Base-by-base conservation (phyloP, 1,284 basidiomycete species). In the Thelephora terrestris region DNA sequence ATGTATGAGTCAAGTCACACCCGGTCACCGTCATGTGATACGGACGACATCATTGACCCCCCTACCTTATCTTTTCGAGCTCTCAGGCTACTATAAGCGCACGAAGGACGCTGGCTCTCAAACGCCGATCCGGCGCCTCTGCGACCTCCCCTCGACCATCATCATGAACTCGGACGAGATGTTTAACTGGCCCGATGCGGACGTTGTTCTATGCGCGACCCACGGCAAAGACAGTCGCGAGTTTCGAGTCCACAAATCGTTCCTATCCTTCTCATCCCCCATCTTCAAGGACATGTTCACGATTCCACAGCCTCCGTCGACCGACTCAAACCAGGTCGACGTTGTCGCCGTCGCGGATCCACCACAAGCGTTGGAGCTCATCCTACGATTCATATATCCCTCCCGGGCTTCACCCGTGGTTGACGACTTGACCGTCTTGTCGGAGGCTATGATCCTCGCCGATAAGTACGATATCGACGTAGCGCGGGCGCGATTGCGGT, bases 311-410 rank as follows among this genome's bases (percentile, higher is more conserved):
- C 45, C 46, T 40, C 20, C 45, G 4, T 5, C 34, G 7, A 14
- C 27, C 7, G 10, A 21, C 9, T 14, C 45, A 12, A 37, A 39
- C 7, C 9, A 9, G 9, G 18, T 39, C 7, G 18, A 18, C 37
- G 37, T 39, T 9, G 37, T 39, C 37, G 37, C 7, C 16, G 21
- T 39, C 9, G 17, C 37, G 7, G 81, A 83, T 55, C 76, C 77
- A 46, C 58, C 70, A 2, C 53, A 62, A 24, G 74, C 73, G 0
- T 68, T 84, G 32, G 76, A 80, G 53, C 61, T 65, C 14, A 61
- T 83, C 7, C 66, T 84, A 4, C 72, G 73, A 52, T 79, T 84
- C 18, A 16, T 39, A 9, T 39, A 39, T 39, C 37, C 37, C n/a
- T 18, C 21, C 12, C 9, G 9, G 9, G 16, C 81, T 47, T 64